A percentile compares a stretch with the other conserved stretches of the same genome.
Conservation (phyloP, 108 stramenopile genomes). For the Skeletonema menzelii region DNA sequence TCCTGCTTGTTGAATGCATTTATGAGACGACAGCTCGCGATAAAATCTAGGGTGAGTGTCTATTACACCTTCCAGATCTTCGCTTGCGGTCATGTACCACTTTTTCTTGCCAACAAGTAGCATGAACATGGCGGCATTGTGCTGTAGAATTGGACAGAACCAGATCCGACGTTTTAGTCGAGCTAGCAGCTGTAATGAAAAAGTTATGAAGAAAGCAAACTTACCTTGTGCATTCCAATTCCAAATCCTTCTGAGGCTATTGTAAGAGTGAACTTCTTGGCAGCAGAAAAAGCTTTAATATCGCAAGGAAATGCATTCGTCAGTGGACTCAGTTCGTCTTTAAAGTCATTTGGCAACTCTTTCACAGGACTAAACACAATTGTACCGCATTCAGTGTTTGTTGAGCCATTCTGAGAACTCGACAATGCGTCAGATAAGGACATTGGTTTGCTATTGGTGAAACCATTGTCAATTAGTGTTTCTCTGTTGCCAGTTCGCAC, state of each 20-base stretch:
- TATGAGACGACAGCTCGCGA: constrained; percentile 31
- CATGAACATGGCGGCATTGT: constrained; percentile 47
- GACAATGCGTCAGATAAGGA: constrained; percentile 21
- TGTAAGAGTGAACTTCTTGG: constrained; percentile 30
- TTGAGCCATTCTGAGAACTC: background rate
- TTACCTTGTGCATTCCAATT: constrained; percentile 44
- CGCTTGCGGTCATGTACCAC: constrained; percentile 40
- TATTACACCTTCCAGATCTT: constrained; percentile 11
- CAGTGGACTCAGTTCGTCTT: constrained; percentile 7
- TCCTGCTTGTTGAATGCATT: constrained; percentile 41
- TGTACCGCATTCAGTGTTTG: constrained; percentile 12
- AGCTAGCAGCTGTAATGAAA: no score
- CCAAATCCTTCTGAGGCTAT: constrained; percentile 46
- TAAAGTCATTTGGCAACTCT: constrained; percentile 30
- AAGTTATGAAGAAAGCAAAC: no score
- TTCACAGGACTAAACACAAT: constrained; percentile 48
- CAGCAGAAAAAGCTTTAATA: background rate
- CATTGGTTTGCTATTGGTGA: constrained; percentile 30
- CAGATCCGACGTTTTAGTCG: no score
- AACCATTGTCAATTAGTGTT: constrained; percentile 44
- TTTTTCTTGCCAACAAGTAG: constrained; percentile 37
- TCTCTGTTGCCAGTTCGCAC: constrained; percentile 51
- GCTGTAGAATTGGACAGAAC: background rate
- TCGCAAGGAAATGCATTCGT: constrained; percentile 6
- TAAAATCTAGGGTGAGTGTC: constrained; percentile 47